Conservation (phyloP, 306 rosid genomes). For the Inga laurina region DNA sequence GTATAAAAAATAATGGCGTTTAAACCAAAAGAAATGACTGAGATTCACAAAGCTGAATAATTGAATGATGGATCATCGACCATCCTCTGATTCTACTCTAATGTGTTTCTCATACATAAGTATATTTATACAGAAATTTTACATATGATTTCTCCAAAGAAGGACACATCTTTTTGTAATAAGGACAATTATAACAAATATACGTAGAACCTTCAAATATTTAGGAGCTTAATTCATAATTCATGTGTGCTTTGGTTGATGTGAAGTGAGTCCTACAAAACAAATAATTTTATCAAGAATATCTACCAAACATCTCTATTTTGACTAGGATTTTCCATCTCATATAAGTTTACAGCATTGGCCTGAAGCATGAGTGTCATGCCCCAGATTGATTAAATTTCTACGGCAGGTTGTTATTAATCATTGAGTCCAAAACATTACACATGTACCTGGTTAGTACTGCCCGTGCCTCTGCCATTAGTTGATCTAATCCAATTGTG, state of each 20-base stretch:
- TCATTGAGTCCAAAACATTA: constrained; percentile 16
- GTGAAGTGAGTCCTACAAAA: not conserved
- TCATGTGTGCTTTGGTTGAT: not conserved
- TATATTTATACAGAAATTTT: not conserved
- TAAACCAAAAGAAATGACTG: not conserved
- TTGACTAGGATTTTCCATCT: constrained; percentile 11
- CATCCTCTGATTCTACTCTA: not conserved
- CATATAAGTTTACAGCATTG: constrained; percentile 10
- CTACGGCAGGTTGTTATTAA: not conserved
- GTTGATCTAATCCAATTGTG: constrained; percentile 67
- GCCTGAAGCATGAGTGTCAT: not conserved
- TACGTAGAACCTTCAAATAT: not conserved
- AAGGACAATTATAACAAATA: constrained; percentile 1
- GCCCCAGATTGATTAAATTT: constrained; percentile 12
- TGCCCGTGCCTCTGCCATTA: constrained; percentile 72
- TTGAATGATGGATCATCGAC: not conserved
- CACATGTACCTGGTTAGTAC: constrained; percentile 75
- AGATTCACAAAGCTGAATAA: constrained; percentile 19
- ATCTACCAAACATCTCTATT: not conserved
- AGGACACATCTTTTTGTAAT: not conserved
- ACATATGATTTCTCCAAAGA: not conserved
- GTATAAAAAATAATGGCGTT: not conserved
- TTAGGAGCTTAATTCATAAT: not conserved
- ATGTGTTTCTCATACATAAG: not conserved
- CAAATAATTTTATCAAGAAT: not conserved